phyloP scores from a whole-genome alignment of 1,139 yeast genomes.

The Yamadazyma friedrichii region DNA sequence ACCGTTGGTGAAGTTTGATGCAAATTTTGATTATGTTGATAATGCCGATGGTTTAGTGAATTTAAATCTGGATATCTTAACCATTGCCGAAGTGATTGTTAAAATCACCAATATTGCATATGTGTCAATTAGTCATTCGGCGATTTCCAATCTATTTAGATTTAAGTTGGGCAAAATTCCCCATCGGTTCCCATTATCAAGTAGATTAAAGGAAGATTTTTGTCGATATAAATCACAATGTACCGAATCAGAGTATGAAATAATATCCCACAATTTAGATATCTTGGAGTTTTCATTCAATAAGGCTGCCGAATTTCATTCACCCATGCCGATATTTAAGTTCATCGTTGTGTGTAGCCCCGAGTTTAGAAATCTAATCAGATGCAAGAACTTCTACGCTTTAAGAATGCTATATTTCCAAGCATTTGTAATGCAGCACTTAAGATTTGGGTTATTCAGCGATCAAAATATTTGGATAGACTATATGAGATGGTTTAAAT shows the following conservation, averaged over 20 bases:
- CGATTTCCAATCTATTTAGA: conserved; percentile 3
- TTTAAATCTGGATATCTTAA: conserved; percentile 11
- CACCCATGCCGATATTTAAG: conserved; percentile 28
- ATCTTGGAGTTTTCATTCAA: conserved; percentile 3
- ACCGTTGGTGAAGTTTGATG: conserved; percentile 26
- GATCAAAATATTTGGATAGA: conserved; percentile 27
- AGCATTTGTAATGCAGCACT: conserved; percentile 8
- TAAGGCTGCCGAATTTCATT: conserved; percentile 7
- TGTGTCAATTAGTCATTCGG: conserved; percentile 4
- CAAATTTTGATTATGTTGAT: conserved; percentile 9
- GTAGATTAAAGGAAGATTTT: neutral
- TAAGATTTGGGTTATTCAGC: conserved; percentile 21
- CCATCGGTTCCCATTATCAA: conserved; percentile 1
- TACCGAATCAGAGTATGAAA: neutral
- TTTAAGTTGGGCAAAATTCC: neutral
- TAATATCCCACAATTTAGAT: neutral
- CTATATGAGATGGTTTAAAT: conserved; percentile 23
- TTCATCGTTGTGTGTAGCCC: conserved; percentile 20
- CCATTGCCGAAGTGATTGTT: conserved; percentile 7
- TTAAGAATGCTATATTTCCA: conserved; percentile 21
- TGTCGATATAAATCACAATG: neutral
- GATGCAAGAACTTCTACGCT: conserved; percentile 22
- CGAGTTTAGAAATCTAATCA: conserved; percentile 16
- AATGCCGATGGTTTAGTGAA: conserved; percentile 16
- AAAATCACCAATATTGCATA: conserved; percentile 1